Evolutionary conservation across 345 rosid genomes (phyloP).

Genomic region (Corchorus olitorius): DNA sequence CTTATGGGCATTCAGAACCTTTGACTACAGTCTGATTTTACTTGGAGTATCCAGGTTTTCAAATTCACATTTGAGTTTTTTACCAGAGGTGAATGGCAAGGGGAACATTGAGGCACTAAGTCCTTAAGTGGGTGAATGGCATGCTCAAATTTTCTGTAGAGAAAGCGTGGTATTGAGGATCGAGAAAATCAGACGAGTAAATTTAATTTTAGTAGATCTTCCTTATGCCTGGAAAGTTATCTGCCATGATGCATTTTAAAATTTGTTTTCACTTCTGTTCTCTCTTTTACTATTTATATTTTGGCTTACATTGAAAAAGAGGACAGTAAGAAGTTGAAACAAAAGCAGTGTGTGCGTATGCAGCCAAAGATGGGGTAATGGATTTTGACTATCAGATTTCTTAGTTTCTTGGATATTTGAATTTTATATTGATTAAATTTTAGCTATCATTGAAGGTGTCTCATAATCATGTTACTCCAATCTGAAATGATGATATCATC

Average conservation of each 20-base stretch:
- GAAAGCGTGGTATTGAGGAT: conserved; percentile 37
- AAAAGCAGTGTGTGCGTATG: conserved; percentile 99
- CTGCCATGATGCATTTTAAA: neutral
- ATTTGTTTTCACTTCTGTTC: neutral
- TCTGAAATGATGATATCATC: no score
- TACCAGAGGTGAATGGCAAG: conserved; percentile 53
- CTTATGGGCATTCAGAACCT: no score
- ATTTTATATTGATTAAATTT: conserved; percentile 13
- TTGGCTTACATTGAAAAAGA: conserved; percentile 98
- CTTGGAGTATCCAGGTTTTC: conserved; percentile 54
- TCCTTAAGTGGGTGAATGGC: neutral
- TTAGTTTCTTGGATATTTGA: conserved; percentile 19
- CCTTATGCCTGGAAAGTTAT: neutral
- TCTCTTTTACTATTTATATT: conserved; percentile 31
- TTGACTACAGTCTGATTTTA: neutral
- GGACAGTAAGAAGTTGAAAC: conserved; percentile 94
- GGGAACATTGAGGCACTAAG: conserved; percentile 52
- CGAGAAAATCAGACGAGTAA: conserved; percentile 99
- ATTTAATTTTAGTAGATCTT: neutral
- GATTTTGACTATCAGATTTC: conserved; percentile 98
- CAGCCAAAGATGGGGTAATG: conserved; percentile 99
- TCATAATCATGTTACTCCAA: neutral
- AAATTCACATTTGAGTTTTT: conserved; percentile 44
- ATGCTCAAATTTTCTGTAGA: no score
- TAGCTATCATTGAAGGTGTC: conserved; percentile 5